phyloP scores from a whole-genome alignment of 2,329 filamentous ascomycete species.

The Pyrenophora tritici-repentis region DNA sequence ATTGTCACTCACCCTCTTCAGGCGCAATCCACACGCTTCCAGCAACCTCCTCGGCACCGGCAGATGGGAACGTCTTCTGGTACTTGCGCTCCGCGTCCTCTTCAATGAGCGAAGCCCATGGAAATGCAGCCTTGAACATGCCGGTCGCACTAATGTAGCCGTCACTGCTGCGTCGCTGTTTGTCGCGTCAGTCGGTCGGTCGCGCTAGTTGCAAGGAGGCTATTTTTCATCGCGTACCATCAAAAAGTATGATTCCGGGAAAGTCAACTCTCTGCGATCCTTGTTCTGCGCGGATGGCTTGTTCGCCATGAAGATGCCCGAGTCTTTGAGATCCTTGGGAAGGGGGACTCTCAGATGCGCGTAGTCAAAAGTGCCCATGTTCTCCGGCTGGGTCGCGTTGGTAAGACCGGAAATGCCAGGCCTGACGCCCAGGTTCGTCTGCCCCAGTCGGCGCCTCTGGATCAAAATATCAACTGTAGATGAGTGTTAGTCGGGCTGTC shows the following conservation, averaged over 20 bases:
- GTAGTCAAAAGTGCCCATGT: constrained; percentile 89
- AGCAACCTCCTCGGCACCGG: constrained; percentile 88
- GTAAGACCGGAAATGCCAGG: constrained; percentile 72
- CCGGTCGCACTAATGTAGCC: constrained; percentile 84
- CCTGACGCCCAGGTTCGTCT: constrained; percentile 87
- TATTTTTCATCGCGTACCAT: constrained; percentile 64
- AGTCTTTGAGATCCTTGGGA: constrained; percentile 83
- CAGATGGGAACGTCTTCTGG: constrained; percentile 80
- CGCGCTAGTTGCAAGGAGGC: constrained; percentile 11
- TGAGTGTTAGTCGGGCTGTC: constrained; percentile 26
- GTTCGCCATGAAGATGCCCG: constrained; percentile 83
- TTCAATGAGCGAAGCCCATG: constrained; percentile 72
- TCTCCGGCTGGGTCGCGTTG: constrained; percentile 72
- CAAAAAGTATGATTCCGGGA: constrained; percentile 91
- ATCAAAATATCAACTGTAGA: constrained; percentile 64
- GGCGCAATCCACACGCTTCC: constrained; percentile 97
- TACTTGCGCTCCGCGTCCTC: constrained; percentile 79
- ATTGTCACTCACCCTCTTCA: constrained; percentile 60
- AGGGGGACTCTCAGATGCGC: constrained; percentile 91
- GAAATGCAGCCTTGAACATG: constrained; percentile 91
- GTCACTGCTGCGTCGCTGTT: constrained; percentile 76
- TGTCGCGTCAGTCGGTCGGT: constrained; percentile 33
- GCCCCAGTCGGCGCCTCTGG: constrained; percentile 82
- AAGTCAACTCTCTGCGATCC: constrained; percentile 33
- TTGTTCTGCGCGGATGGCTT: constrained; percentile 53